Conservation (phyloP, 192 early-diverging fungal species). For the Coemansia sp. region DNA sequence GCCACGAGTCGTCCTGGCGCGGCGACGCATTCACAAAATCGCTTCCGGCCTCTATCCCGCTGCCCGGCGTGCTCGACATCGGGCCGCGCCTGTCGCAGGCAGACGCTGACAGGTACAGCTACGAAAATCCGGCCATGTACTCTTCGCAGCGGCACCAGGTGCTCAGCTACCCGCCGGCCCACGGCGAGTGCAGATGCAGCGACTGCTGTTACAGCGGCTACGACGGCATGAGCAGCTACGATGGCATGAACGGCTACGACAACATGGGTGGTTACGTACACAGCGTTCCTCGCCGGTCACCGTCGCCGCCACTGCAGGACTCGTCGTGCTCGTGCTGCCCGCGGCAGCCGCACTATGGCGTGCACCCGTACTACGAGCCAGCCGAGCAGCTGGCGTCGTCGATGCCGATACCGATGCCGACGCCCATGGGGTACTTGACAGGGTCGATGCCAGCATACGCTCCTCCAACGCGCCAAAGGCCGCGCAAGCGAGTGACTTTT, state of each 20-base stretch:
- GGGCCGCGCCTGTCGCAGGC: not conserved
- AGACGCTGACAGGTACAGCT: not conserved
- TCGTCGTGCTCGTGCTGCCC: slow-evolving; percentile 11
- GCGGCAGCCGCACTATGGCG: slow-evolving; percentile 4
- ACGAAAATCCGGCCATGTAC: not conserved
- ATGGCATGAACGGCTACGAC: too few species aligned
- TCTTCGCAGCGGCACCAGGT: not conserved
- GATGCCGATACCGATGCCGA: slow-evolving; percentile 7
- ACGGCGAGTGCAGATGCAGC: not conserved
- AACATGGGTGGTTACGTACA: not conserved
- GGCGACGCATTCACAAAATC: not conserved
- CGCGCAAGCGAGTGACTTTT: slow-evolving; percentile 38
- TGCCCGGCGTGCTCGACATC: slow-evolving; percentile 3
- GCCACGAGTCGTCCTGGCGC: not conserved
- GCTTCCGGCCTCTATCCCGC: slow-evolving; percentile 18
- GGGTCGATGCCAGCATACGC: slow-evolving; percentile 4
- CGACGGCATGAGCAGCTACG: not conserved
- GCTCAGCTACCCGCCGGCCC: not conserved
- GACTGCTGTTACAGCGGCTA: slow-evolving; percentile 4
- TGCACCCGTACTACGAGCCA: not conserved
- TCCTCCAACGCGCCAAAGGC: slow-evolving; percentile 2
- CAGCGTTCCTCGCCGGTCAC: not conserved
- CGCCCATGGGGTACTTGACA: not conserved
- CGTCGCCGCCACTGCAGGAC: slow-evolving; percentile 1
- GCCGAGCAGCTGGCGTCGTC: not conserved